Conservation (phyloP, 2,329 filamentous ascomycete genomes). For the Hypoxylon rubiginosum region DNA sequence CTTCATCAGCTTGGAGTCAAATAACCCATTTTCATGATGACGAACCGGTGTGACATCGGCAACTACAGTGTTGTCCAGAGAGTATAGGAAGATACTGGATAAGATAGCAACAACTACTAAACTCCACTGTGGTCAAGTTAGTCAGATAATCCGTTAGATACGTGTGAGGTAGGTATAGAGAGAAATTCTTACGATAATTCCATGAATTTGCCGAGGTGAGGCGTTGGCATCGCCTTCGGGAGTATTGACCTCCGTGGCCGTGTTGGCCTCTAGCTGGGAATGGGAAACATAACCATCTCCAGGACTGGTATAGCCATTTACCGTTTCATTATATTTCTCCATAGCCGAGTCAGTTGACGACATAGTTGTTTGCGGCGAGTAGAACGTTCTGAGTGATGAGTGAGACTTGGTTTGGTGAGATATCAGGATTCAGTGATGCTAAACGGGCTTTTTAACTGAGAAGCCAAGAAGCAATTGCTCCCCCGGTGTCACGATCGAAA, state of each 20-base stretch:
- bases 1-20: background rate
- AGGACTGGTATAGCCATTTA: background rate
- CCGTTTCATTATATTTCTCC: background rate
- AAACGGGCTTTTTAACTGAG: no score
- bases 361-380: background rate
- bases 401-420: background rate
- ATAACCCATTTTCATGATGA: background rate
- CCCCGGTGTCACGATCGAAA: no score
- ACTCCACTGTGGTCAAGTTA: background rate
- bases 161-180: no score
- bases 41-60: background rate
- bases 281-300: background rate
- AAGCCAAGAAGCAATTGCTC: no score
- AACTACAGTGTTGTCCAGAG: constrained; percentile 8
- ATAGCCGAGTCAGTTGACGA: background rate
- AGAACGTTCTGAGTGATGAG: background rate
- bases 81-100: constrained; percentile 1
- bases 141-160: background rate
- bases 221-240: background rate
- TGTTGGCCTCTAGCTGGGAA: background rate
- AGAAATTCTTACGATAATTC: constrained; percentile 1
- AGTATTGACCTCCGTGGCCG: background rate
- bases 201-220: constrained; percentile 5
- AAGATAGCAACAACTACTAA: constrained; percentile 1
- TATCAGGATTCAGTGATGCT: no score